A percentile compares a stretch with the other conserved stretches of the same genome.
These are phyloP conservation scores for Eucalyptus polybractea DNA, from an alignment of 345 rosid genomes.

Conservation along the genomic window DNA sequence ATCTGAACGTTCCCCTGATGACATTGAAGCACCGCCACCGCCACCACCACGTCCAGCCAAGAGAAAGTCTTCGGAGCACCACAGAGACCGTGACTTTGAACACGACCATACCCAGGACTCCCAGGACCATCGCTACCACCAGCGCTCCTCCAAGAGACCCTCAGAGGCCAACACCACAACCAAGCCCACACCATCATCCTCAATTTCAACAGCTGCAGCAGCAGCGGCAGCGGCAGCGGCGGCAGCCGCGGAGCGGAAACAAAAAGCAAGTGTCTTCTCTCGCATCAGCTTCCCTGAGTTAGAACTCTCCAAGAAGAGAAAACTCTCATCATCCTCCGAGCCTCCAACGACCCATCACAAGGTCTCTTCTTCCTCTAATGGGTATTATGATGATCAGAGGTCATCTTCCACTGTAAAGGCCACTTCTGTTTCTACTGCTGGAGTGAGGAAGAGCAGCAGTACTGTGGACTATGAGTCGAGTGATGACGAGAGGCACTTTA, in stretches of 20 bases:
- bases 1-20: conserved; percentile 2
- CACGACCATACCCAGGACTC: conserved; percentile 14
- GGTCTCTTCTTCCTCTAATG: conserved; percentile 31
- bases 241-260: conserved; percentile 23
- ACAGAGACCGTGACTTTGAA: conserved; percentile 12
- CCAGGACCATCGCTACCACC: conserved; percentile 18
- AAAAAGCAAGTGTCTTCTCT: conserved; percentile 77
- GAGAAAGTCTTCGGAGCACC: conserved; percentile 44
- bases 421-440: not conserved
- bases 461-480: conserved; percentile 68
- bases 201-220: conserved; percentile 5
- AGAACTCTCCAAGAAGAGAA: conserved; percentile 48
- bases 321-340: conserved; percentile 24
- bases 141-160: not conserved
- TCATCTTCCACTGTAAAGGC: conserved; percentile 22
- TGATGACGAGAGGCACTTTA: conserved; percentile 86
- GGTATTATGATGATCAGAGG: conserved; percentile 24
- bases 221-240: conserved; percentile 4
- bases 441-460: conserved; percentile 5
- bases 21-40: conserved; percentile 25
- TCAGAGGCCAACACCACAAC: not conserved
- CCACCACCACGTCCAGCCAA: conserved; percentile 48
- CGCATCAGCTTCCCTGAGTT: conserved; percentile 81
- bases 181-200: conserved; percentile 1
- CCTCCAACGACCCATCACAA: conserved; percentile 8